Evolutionary conservation across 108 stramenopile species (phyloP).

Genomic region (Cylindrotheca closterium): DNA sequence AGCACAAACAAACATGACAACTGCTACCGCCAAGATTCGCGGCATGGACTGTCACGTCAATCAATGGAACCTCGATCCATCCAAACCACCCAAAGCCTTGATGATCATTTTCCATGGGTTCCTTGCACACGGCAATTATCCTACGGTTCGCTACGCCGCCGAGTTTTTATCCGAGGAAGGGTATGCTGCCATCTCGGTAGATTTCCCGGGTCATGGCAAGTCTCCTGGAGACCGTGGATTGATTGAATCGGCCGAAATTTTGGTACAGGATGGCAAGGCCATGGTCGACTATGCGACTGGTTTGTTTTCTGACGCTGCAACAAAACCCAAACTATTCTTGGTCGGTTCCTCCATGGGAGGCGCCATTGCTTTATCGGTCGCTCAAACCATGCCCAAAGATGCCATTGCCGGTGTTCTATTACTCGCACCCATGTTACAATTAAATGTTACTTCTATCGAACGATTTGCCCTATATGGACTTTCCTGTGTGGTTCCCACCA

Average conservation of each 20-base stretch:
- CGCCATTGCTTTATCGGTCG: constrained; percentile 70
- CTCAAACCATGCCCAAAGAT: constrained; percentile 8
- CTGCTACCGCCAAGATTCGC: no score
- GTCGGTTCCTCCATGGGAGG: constrained; percentile 85
- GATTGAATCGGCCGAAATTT: constrained; percentile 48
- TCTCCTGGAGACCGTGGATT: constrained; percentile 65
- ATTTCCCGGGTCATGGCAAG: constrained; percentile 78
- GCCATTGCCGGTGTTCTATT: constrained; percentile 57
- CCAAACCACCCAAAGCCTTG: constrained; percentile 40
- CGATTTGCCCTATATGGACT: constrained; percentile 35
- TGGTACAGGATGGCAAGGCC: constrained; percentile 53
- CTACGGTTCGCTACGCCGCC: constrained; percentile 78
- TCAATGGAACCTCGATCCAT: constrained; percentile 34
- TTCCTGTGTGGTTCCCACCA: constrained; percentile 46
- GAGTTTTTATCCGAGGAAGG: constrained; percentile 56
- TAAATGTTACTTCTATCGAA: constrained; percentile 50
- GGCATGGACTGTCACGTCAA: constrained; percentile 55
- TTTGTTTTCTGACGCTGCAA: constrained; percentile 4
- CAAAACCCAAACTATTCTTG: constrained; percentile 47
- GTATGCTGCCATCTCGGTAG: constrained; percentile 58
- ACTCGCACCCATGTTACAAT: constrained; percentile 78
- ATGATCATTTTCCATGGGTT: constrained; percentile 81
- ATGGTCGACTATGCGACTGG: constrained; percentile 52
- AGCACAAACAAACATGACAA: neutral
- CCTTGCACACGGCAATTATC: constrained; percentile 71